Base-by-base conservation (phyloP, 2,329 filamentous ascomycete species). In the Trichophyton simii region DNA sequence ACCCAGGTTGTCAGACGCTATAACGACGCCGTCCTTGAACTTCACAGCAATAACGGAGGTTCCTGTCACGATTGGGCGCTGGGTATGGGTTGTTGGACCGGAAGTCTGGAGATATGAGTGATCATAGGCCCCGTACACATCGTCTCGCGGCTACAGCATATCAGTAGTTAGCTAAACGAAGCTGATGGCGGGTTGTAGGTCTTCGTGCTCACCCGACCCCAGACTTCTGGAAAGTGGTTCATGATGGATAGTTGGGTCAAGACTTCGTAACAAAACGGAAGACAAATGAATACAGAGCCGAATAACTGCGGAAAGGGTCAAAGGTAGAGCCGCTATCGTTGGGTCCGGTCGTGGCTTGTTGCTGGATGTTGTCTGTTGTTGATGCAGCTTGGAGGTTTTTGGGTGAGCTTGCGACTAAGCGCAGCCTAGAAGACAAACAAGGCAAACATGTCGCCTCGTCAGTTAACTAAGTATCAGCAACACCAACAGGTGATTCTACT, bases 1-100 rank as follows among this genome's bases (percentile, higher is more conserved):
- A 95, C 91, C 91, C 66, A 99, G 80, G 79, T 97, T 99, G 77
- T 99, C 94, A 70, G 94, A 90, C 59, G 92, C 94, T 74, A 99
- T 92, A 70, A 95, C 91, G 66, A 99, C 91, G 72, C 94, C 94
- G 68, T 91, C 89, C 72, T 91, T 92, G 82, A 91, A 99, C 81
- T 97, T 97, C 74, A 96, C 83, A 66, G 87, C 94, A 62, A 99
- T 78, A 65, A 99, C 94, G 60, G 94, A 97, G 58, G 94, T 97
- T 72, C 94, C 94, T 59, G 94, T 99, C 65, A 99, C 94, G 67
- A 95, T 87, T 70, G 94, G 94, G 36, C 85, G 86, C 77, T 96
- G 91, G 61, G 94, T 96, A 77, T 95, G 89, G 71, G 91, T 84
- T 72, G 84, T 91, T 62, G 91, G 89, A 60, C 80, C 82, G 25